These are phyloP conservation scores for Ustilago trichophora DNA, from an alignment of 1,284 basidiomycete genomes.

Conservation along the genomic window DNA sequence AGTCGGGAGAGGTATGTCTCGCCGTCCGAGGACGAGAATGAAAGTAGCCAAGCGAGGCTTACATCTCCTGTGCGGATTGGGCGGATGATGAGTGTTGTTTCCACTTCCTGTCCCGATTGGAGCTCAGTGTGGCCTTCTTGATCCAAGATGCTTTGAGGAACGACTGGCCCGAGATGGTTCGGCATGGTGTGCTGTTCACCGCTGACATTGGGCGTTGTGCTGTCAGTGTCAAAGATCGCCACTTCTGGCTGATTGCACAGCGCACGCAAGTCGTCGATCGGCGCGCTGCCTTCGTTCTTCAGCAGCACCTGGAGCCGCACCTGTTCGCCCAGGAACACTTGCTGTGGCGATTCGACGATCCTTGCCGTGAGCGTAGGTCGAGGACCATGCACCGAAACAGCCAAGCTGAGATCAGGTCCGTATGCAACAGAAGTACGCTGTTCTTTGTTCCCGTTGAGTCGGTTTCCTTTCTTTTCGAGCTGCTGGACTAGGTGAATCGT, in stretches of 20 bases:
- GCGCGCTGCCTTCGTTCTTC: slow-evolving; percentile 14
- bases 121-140: neutral
- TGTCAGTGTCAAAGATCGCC: slow-evolving; percentile 18
- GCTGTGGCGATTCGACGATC: slow-evolving; percentile 10
- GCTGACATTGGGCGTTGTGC: too few species aligned
- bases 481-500: slow-evolving; percentile 67
- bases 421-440: slow-evolving; percentile 68
- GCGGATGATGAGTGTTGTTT: slow-evolving; percentile 10
- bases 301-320: slow-evolving; percentile 17
- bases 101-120: slow-evolving; percentile 27
- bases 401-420: slow-evolving; percentile 67
- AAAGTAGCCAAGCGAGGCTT: slow-evolving; percentile 23
- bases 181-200: too few species aligned
- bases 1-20: slow-evolving; percentile 32
- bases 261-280: slow-evolving; percentile 27
- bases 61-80: slow-evolving; percentile 6
- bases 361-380: slow-evolving; percentile 23
- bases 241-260: slow-evolving; percentile 20
- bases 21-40: slow-evolving; percentile 27
- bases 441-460: slow-evolving; percentile 68
- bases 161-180: slow-evolving; percentile 53
- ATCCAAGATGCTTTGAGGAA: slow-evolving; percentile 3
- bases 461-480: slow-evolving; percentile 67
- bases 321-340: slow-evolving; percentile 19
- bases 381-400: slow-evolving; percentile 60